Evolutionary conservation across 345 rosid genomes (phyloP), one percentile per base, ranked within the genome.

Genomic region (Stellera chamaejasme): DNA sequence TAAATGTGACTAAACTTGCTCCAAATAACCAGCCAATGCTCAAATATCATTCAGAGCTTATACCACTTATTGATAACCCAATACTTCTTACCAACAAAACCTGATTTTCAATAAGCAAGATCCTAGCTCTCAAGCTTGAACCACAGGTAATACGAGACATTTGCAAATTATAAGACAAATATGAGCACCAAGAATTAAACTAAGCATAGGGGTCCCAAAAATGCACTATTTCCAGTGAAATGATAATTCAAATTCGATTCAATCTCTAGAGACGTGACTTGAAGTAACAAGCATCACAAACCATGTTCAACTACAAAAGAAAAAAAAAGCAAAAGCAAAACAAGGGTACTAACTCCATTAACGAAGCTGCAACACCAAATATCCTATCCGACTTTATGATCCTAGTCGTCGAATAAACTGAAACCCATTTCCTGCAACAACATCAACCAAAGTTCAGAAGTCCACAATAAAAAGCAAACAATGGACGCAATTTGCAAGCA

Each of bases 391-490:
- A 13, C 43, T n/a, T 43, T 43, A 59, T 50, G 42, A 50, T 15
- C 73, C 68, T 76, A 82, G 67, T 82, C 90, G 64, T 82, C 88
- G 47, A 82, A 82, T 13, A 79, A 72, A 71, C 81, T 64, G 73
- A 79, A 77, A 14, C 85, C 88, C 85, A 79, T 77, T 39, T 82
- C 85, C 88, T 82, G 82, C 79, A 76, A 48, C 7, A 42, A 48
- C 58, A 27, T 13, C 13, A 3, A 12, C 43, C 12, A 12, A 54
- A 42, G 16, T 13, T 4, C 55, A 52, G 5, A 7, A 16, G 5
- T 10, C 36, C 13, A 25, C 43, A 7, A 55, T 23, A 12, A 36
- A 32, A 56, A 26, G 9, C 44, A 10, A 13, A 15, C 11, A n/a
- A 13, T 2, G 14, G 19, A 43, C 15, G 8, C n/a, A 1, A 58